Evolutionary conservation across 208 protist genomes (phyloP).

Genomic region (Trypanosomatidae sp.): DNA sequence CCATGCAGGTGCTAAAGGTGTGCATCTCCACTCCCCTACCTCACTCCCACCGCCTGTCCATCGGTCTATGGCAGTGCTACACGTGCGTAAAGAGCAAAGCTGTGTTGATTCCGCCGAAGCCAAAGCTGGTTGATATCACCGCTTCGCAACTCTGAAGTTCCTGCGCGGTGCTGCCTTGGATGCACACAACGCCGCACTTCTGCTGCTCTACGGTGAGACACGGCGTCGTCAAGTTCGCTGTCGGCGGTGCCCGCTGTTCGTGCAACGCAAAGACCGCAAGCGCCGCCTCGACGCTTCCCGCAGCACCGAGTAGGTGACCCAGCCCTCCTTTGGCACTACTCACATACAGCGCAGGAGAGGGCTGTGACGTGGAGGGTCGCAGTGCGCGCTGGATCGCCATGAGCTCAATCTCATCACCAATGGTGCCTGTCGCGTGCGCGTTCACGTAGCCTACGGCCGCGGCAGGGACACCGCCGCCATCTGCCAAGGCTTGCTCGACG

Average conservation of each 20-base stretch:
- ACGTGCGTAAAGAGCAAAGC: constrained; percentile 75
- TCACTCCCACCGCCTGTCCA: not conserved
- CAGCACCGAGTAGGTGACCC: constrained; percentile 98
- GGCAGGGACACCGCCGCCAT: constrained; percentile 49
- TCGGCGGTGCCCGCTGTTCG: constrained; percentile 84
- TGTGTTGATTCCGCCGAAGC: constrained; percentile 97
- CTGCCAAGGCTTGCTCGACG: constrained; percentile 79
- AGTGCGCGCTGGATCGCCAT: constrained; percentile 38
- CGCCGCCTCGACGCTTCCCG: constrained; percentile 94
- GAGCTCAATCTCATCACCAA: constrained; percentile 94
- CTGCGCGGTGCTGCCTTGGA: constrained; percentile 17
- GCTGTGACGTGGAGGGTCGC: not conserved
- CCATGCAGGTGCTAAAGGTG: not conserved
- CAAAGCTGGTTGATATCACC: constrained; percentile 96
- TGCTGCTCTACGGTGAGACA: constrained; percentile 30
- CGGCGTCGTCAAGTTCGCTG: constrained; percentile 83
- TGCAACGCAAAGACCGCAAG: constrained; percentile 83
- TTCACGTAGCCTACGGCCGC: constrained; percentile 94
- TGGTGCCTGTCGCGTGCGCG: constrained; percentile 98
- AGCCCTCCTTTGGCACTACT: constrained; percentile 93
- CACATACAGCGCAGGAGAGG: constrained; percentile 39
- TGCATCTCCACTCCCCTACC: not conserved
- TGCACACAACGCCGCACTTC: constrained; percentile 12
- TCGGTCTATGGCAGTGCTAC: not conserved
- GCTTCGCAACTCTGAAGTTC: constrained; percentile 36